Base-by-base conservation (phyloP, 1,284 basidiomycete species). In the Puccinia polysora region DNA sequence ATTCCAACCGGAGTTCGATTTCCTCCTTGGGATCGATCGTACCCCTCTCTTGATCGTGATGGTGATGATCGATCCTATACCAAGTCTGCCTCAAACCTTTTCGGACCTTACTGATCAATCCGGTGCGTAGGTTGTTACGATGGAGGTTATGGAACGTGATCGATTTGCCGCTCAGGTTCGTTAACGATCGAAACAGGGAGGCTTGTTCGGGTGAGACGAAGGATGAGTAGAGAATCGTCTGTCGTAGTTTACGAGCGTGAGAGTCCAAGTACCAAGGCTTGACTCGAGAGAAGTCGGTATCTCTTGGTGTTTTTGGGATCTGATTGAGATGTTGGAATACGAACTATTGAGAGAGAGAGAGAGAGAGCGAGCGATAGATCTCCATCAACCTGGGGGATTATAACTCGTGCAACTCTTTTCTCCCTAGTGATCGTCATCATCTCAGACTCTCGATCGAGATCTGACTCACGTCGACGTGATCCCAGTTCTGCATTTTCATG, bases 401-500 rank as follows among this genome's bases (percentile, higher is more conserved):
- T 8, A 49, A 10, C 15, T 36, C 18, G 15, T 8, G 6, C 25
- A 8, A 28, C 2, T 12, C 12, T 64, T 52, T 49, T 4, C 36
- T 65, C n/a, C 23, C 10, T 47, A 43, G 40, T 8, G 8, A 43
- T 18, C 8, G 8, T 25, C 4, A 20, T 6, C 32, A 20, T 47
- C 1, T 18, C 12, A 20, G n/a, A n/a, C n/a, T n/a, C n/a, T n/a
- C n/a, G n/a, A n/a, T n/a, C n/a, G n/a, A n/a, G 1, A 10, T 40
- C 71, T 18, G 34, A 76, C 82, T 63, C 76, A 90, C 92, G 83
- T 94, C 89, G 18, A 95, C 84, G 79, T 98, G 95, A 64, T 97
- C 93, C 96, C 96, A 98, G 78, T 98, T 98, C 82, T 98, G 95
- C 96, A 98, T 98, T 6, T 87, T 85, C 78, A 98, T 85, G 1